A percentile compares a stretch with the other conserved stretches of the same genome.
These are phyloP conservation scores for Yamadazyma trypodendri DNA, from an alignment of 1,139 yeast species.

Conservation along the genomic window DNA sequence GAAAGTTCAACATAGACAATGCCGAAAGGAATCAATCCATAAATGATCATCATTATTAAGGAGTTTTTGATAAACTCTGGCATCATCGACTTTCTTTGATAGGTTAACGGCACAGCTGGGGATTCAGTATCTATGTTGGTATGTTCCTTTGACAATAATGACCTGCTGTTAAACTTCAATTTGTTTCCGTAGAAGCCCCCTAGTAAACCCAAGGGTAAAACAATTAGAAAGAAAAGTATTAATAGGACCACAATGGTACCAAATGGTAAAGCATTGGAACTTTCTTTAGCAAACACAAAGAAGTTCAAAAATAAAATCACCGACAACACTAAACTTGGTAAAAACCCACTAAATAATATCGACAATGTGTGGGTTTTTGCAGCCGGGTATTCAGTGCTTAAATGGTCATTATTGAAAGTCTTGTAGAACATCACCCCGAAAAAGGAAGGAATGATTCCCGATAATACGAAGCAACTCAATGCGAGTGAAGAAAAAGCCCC, in stretches of 20 bases:
- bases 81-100: slow-evolving; percentile 9
- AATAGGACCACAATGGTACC: slow-evolving; percentile 64
- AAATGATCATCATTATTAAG: slow-evolving; percentile 25
- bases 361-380: slow-evolving; percentile 30
- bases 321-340: slow-evolving; percentile 59
- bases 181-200: slow-evolving; percentile 67
- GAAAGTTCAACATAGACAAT: slow-evolving; percentile 78
- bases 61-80: slow-evolving; percentile 21
- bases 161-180: slow-evolving; percentile 21
- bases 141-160: slow-evolving; percentile 12
- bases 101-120: background rate
- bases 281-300: slow-evolving; percentile 74
- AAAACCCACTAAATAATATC: slow-evolving; percentile 54
- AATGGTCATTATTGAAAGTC: slow-evolving; percentile 41
- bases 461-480: slow-evolving; percentile 57
- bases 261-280: slow-evolving; percentile 77
- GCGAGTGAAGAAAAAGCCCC: slow-evolving; percentile 63
- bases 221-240: slow-evolving; percentile 57
- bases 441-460: slow-evolving; percentile 75
- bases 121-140: slow-evolving; percentile 5
- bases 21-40: slow-evolving; percentile 75
- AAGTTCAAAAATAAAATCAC: slow-evolving; percentile 59
- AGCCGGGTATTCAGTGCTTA: slow-evolving; percentile 25
- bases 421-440: slow-evolving; percentile 63
- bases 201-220: slow-evolving; percentile 69